These are phyloP conservation scores for Boletus semigastroideus DNA, from an alignment of 1,284 basidiomycete genomes.

Conservation along the genomic window DNA sequence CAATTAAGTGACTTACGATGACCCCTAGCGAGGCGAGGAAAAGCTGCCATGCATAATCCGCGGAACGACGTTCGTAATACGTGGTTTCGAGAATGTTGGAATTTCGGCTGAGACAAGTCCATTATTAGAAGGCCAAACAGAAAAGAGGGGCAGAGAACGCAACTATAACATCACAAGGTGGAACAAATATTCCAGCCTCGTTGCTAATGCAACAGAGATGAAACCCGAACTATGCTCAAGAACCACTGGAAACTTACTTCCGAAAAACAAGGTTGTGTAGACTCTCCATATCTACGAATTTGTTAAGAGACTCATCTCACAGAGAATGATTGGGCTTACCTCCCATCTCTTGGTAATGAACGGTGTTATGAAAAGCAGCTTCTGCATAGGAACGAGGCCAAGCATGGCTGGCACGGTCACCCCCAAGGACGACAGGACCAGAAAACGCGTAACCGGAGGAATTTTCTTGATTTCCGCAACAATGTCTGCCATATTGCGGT, in stretches of 20 bases:
- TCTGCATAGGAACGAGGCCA: constrained; percentile 54
- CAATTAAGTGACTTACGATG: constrained; percentile 46
- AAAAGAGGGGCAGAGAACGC: constrained; percentile 24
- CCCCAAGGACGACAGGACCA: constrained; percentile 60
- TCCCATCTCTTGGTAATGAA: constrained; percentile 50
- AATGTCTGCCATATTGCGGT: constrained; percentile 34
- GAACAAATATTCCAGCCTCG: constrained; percentile 65
- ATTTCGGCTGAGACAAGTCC: constrained; percentile 49
- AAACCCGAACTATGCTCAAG: neutral
- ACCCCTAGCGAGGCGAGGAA: constrained; percentile 55
- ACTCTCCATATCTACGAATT: constrained; percentile 69
- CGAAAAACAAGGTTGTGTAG: constrained; percentile 77
- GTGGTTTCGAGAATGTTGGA: constrained; percentile 62
- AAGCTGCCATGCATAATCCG: constrained; percentile 78
- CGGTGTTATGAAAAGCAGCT: constrained; percentile 55
- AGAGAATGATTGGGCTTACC: constrained; percentile 40
- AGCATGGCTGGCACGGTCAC: constrained; percentile 65
- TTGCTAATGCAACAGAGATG: constrained; percentile 37
- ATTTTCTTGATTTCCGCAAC: constrained; percentile 73
- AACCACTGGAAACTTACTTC: constrained; percentile 45
- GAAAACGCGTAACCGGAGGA: constrained; percentile 79
- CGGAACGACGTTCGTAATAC: constrained; percentile 58
- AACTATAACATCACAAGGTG: constrained; percentile 80
- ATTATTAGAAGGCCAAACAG: neutral
- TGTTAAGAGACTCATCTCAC: constrained; percentile 5